These are phyloP conservation scores for Aspergillus nomiae DNA, from an alignment of 2,329 filamentous ascomycete genomes.

Conservation along the genomic window DNA sequence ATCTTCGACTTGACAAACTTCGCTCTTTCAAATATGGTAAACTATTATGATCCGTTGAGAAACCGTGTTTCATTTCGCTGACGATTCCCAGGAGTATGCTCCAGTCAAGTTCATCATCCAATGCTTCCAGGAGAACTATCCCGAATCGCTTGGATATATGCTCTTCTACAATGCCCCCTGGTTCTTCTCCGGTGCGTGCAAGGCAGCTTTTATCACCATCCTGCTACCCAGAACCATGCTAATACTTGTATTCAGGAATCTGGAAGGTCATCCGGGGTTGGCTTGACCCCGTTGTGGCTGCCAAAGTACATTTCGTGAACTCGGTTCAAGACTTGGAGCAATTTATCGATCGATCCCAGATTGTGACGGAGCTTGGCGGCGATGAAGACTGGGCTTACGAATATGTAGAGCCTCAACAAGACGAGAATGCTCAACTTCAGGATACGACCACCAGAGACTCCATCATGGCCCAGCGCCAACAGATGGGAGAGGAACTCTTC, in stretches of 20 bases:
- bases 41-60: constrained; percentile 18
- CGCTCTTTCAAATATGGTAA: constrained; percentile 87
- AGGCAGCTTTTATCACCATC: constrained; percentile 25
- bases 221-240: background rate
- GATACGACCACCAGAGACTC: constrained; percentile 62
- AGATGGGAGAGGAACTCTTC: constrained; percentile 71
- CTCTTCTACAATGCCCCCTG: constrained; percentile 93
- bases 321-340: constrained; percentile 72
- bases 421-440: constrained; percentile 75
- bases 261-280: constrained; percentile 93
- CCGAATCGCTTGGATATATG: constrained; percentile 82
- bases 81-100: constrained; percentile 70
- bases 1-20: constrained; percentile 96
- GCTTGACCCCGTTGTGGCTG: constrained; percentile 91
- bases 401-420: constrained; percentile 73
- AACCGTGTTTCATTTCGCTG: background rate
- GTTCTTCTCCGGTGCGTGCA: constrained; percentile 75
- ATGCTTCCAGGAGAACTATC: constrained; percentile 97
- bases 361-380: constrained; percentile 80
- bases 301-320: constrained; percentile 89
- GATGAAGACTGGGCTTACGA: constrained; percentile 79
- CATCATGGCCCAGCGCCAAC: constrained; percentile 63
- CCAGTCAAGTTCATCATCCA: constrained; percentile 99
- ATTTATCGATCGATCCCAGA: constrained; percentile 69
- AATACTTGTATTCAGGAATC: constrained; percentile 59